Percentiles rank a stretch among this genome's conserved stretches.
phyloP scores from a whole-genome alignment of 352 stramenopile species.

The Phytophthora parvispora region DNA sequence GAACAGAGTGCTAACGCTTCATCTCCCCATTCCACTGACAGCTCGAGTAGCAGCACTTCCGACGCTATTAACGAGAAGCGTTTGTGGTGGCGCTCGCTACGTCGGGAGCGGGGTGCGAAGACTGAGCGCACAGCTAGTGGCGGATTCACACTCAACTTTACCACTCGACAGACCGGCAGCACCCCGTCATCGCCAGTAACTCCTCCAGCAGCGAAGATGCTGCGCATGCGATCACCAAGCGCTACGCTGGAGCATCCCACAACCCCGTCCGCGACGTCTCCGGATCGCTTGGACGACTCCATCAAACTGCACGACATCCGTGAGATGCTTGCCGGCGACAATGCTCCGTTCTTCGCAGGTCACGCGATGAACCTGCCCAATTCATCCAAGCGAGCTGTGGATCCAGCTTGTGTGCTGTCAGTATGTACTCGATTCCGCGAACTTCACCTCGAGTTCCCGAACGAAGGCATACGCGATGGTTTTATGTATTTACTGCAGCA shows the following conservation, averaged over 20 bases:
- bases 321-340: constrained; percentile 49
- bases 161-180: constrained; percentile 38
- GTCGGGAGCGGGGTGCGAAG: constrained; percentile 61
- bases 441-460: constrained; percentile 77
- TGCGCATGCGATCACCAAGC: constrained; percentile 20
- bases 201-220: constrained; percentile 15
- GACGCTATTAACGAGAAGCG: constrained; percentile 69
- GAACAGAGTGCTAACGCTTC: constrained; percentile 35
- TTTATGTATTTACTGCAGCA: constrained; percentile 80
- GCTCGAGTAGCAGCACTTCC: constrained; percentile 47
- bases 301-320: constrained; percentile 72
- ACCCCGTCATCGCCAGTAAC: constrained; percentile 46
- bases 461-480: constrained; percentile 71
- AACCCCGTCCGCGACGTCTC: constrained; percentile 25
- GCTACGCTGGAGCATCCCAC: constrained; percentile 10
- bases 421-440: constrained; percentile 71
- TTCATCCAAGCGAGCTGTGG: constrained; percentile 61
- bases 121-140: constrained; percentile 75
- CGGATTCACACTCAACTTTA: constrained; percentile 66
- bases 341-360: constrained; percentile 68
- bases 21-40: constrained; percentile 37
- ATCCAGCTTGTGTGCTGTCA: constrained; percentile 66
- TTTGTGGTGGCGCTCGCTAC: constrained; percentile 79
- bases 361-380: constrained; percentile 52
- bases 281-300: constrained; percentile 63